A percentile compares a stretch with the other conserved stretches of the same genome.
phyloP scores from a whole-genome alignment of 2,329 filamentous ascomycete genomes.

The Balansia obtecta region DNA sequence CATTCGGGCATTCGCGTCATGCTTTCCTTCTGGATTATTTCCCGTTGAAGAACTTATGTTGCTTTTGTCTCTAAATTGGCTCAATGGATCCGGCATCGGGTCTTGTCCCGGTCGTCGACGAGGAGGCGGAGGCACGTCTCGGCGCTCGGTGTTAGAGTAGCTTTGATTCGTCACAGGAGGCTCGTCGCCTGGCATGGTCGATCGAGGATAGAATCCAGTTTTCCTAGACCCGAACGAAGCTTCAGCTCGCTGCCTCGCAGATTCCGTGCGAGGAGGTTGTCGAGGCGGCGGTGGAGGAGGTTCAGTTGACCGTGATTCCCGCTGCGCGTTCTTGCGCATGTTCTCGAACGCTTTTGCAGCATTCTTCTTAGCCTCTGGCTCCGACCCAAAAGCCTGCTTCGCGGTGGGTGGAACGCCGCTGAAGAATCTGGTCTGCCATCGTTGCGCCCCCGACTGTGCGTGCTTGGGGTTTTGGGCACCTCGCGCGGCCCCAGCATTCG shows the following conservation, averaged over 20 bases:
- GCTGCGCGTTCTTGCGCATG: slow-evolving; percentile 25
- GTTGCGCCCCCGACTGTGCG: slow-evolving; percentile 27
- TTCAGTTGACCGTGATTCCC: slow-evolving; percentile 14
- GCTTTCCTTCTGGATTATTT: slow-evolving; percentile 2
- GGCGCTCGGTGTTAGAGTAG: slow-evolving; percentile 26
- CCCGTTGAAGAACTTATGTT: slow-evolving; percentile 20
- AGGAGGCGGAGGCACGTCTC: slow-evolving; percentile 7
- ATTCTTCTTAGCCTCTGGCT: slow-evolving; percentile 27
- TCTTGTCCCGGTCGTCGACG: slow-evolving; percentile 6
- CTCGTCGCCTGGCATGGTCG: slow-evolving; percentile 37
- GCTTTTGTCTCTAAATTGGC: slow-evolving; percentile 29
- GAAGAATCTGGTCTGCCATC: slow-evolving; percentile 31
- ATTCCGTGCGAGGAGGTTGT: slow-evolving; percentile 36
- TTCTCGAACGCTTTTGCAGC: slow-evolving; percentile 30
- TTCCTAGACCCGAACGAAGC: slow-evolving; percentile 41
- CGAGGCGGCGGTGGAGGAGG: slow-evolving; percentile 21
- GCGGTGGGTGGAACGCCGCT: slow-evolving; percentile 29
- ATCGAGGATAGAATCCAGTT: slow-evolving; percentile 36
- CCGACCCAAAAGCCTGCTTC: slow-evolving; percentile 22
- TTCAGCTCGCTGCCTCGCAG: slow-evolving; percentile 39
- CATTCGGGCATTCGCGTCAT: not conserved
- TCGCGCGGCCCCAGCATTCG: slow-evolving; percentile 13
- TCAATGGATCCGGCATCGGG: slow-evolving; percentile 33
- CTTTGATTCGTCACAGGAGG: slow-evolving; percentile 36
- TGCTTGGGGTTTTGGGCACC: slow-evolving; percentile 7